These are phyloP conservation scores for Backusella parvicylindrica DNA, from an alignment of 192 early-diverging fungal genomes.

Conservation along the genomic window DNA sequence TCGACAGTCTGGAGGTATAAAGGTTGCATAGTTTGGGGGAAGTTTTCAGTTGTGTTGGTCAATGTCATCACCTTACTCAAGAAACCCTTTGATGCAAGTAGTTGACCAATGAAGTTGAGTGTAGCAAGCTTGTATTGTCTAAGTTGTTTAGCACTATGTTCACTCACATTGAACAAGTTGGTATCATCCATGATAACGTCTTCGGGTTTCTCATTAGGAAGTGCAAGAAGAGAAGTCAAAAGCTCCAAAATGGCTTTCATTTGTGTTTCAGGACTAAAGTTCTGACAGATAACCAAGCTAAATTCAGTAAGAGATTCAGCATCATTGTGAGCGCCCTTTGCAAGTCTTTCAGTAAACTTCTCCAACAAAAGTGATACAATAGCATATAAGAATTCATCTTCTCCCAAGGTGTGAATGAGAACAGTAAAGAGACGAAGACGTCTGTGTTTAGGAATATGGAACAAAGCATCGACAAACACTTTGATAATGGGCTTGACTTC, in stretches of 20 bases:
- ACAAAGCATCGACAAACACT: constrained; percentile 88
- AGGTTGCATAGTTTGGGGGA: constrained; percentile 39
- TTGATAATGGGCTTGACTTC: constrained; percentile 76
- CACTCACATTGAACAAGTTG: constrained; percentile 31
- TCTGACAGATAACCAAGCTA: constrained; percentile 62
- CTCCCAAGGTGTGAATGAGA: constrained; percentile 78
- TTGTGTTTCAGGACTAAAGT: constrained; percentile 68
- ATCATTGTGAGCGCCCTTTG: constrained; percentile 51
- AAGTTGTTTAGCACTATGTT: constrained; percentile 54
- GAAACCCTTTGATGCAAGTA: constrained; percentile 51
- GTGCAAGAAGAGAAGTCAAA: constrained; percentile 44
- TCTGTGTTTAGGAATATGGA: constrained; percentile 91
- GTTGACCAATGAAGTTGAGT: constrained; percentile 49
- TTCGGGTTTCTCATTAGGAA: constrained; percentile 54
- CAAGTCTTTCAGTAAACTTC: constrained; percentile 54
- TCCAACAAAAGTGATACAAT: constrained; percentile 75
- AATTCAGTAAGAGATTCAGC: constrained; percentile 72
- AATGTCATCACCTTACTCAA: constrained; percentile 43
- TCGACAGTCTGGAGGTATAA: constrained; percentile 52
- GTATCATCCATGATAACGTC: constrained; percentile 4
- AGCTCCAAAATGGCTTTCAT: constrained; percentile 59
- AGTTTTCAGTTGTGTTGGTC: constrained; percentile 28
- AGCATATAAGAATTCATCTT: constrained; percentile 66
- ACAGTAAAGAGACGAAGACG: constrained; percentile 84
- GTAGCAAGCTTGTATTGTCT: constrained; percentile 63